Evolutionary conservation across 169 alveolate genomes (phyloP).

Genomic region (Plasmodium ovale): DNA sequence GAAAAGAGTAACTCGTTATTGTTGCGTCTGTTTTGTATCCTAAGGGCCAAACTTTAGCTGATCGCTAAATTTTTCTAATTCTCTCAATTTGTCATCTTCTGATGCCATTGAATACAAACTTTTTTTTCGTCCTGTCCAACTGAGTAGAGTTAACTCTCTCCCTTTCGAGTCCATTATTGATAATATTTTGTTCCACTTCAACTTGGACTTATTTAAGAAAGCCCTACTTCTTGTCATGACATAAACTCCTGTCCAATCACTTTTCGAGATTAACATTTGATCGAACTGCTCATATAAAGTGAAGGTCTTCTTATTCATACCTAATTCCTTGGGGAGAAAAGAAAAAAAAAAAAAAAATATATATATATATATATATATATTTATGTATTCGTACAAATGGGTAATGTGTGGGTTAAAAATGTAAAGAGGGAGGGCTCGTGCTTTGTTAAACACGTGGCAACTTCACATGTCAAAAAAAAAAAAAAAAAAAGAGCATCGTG

Average conservation of each 20-base stretch:
- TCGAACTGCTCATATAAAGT: constrained; percentile 69
- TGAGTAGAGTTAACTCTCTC: constrained; percentile 39
- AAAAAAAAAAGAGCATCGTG: background rate
- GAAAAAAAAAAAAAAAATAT: background rate
- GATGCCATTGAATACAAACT: constrained; percentile 38
- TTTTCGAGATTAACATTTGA: constrained; percentile 63
- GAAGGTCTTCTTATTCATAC: constrained; percentile 44
- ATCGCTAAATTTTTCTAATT: constrained; percentile 54
- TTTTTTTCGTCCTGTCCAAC: constrained; percentile 72
- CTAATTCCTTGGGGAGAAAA: constrained; percentile 39
- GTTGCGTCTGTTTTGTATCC: no score
- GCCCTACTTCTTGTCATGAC: constrained; percentile 40
- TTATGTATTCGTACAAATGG: background rate
- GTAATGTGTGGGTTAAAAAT: no score
- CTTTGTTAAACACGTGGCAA: no score
- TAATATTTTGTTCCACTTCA: constrained; percentile 61
- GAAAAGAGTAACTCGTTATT: no score
- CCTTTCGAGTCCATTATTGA: constrained; percentile 61
- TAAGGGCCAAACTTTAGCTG: constrained; percentile 30
- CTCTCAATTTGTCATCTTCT: constrained; percentile 60
- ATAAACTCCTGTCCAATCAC: constrained; percentile 68
- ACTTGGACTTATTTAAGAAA: constrained; percentile 47
- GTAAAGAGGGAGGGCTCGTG: no score
- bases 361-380: background rate
- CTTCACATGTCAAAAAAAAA: no score